Evolutionary conservation across 116 monocot species (phyloP).

Genomic region (Trichopus zeylanicus): DNA sequence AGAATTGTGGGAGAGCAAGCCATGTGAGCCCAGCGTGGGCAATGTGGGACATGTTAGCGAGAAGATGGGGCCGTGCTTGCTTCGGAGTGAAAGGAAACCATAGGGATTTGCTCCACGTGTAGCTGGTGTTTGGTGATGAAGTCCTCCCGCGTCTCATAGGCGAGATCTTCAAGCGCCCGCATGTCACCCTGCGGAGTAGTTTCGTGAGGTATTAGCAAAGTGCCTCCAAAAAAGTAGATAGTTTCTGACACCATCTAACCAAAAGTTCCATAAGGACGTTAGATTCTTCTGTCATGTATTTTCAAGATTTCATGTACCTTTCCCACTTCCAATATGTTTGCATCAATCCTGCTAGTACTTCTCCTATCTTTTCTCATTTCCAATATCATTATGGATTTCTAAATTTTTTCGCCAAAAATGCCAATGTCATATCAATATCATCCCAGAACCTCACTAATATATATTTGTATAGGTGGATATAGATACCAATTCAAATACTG

Average conservation of each 20-base stretch:
- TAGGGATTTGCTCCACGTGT: conserved; percentile 37
- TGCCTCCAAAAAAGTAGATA: too few relatives aligned
- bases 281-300: too few relatives aligned
- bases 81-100: conserved; percentile 65
- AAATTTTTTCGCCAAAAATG: background rate
- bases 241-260: too few relatives aligned
- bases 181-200: conserved; percentile 44
- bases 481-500: too few relatives aligned
- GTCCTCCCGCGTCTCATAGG: conserved; percentile 50
- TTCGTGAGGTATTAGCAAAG: too few relatives aligned
- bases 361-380: too few relatives aligned
- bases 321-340: too few relatives aligned
- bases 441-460: too few relatives aligned
- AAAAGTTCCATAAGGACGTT: too few relatives aligned
- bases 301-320: background rate
- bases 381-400: background rate
- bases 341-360: too few relatives aligned
- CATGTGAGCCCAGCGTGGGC: conserved; percentile 65
- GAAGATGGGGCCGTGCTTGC: conserved; percentile 44
- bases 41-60: conserved; percentile 51
- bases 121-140: conserved; percentile 51
- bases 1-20: conserved; percentile 37
- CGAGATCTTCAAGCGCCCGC: conserved; percentile 51
- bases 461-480: too few relatives aligned
- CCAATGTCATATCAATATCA: too few relatives aligned